These are phyloP conservation scores for Tulasnella sp. DNA, from an alignment of 768 basidiomycete species.

Conservation along the genomic window DNA sequence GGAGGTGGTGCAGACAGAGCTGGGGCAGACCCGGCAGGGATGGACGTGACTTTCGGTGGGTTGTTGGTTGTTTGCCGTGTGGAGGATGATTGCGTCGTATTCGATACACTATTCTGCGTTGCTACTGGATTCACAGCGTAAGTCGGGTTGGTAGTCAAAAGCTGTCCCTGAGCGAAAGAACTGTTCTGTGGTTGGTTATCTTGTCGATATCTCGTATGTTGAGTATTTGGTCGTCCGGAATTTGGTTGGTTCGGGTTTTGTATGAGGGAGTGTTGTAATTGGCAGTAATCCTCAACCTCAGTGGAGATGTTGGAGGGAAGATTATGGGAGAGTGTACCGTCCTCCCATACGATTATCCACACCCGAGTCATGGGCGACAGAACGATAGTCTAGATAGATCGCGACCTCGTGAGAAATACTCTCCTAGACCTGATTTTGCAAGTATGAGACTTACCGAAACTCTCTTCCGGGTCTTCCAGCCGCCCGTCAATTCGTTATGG, in stretches of 20 bases:
- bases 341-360: conserved; percentile 6
- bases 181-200: background rate
- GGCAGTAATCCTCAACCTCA: background rate
- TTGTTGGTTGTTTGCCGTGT: background rate
- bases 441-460: background rate
- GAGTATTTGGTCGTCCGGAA: background rate
- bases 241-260: background rate
- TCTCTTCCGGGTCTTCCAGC: background rate
- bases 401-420: background rate
- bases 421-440: too few species aligned
- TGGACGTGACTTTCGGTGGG: background rate
- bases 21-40: too few species aligned
- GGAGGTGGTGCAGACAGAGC: background rate
- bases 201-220: background rate
- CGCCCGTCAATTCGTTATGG: background rate
- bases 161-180: too few species aligned
- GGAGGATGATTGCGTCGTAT: background rate
- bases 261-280: background rate
- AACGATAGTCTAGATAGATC: background rate
- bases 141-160: too few species aligned
- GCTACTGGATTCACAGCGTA: too few species aligned
- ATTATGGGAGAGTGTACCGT: background rate
- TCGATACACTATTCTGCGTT: background rate
- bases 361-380: background rate
- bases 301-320: background rate